Conservation (phyloP, 306 rosid species). For the Citrullus amarus region DNA sequence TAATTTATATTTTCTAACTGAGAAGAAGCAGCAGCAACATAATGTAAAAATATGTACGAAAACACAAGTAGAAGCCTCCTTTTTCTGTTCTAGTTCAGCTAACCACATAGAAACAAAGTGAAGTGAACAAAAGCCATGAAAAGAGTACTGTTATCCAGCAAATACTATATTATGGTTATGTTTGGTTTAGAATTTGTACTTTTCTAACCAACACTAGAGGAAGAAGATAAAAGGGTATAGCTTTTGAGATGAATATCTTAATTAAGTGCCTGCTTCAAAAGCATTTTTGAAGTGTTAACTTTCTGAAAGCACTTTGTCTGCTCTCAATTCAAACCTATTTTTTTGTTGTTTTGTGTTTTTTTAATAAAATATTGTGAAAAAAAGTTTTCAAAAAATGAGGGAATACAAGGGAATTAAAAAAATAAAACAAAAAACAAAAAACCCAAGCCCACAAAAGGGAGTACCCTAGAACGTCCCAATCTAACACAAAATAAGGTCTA, state of each 20-base stretch:
- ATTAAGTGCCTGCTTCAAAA: not conserved
- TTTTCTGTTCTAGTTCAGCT: not conserved
- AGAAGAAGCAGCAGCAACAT: not conserved
- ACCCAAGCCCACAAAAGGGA: too few relatives aligned
- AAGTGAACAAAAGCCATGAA: not conserved
- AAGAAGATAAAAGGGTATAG: not conserved
- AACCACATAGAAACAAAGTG: not conserved
- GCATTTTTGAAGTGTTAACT: not conserved
- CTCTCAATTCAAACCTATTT: not conserved
- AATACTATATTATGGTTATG: not conserved
- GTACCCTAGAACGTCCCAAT: too few relatives aligned
- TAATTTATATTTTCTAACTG: not conserved
- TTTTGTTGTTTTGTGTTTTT: too few relatives aligned
- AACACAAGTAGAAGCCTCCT: not conserved
- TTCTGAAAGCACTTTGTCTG: not conserved
- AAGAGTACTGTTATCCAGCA: not conserved
- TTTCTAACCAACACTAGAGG: not conserved
- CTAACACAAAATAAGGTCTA: too few relatives aligned
- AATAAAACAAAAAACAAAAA: too few relatives aligned
- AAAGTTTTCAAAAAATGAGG: too few relatives aligned
- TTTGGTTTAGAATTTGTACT: not conserved
- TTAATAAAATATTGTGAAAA: too few relatives aligned
- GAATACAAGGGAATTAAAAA: too few relatives aligned
- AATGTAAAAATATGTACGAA: not conserved
- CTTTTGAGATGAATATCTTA: not conserved